A percentile compares a stretch with the other conserved stretches of the same genome.
phyloP scores from a whole-genome alignment of 1,139 yeast genomes.

The Suhomyces coccinellae region DNA sequence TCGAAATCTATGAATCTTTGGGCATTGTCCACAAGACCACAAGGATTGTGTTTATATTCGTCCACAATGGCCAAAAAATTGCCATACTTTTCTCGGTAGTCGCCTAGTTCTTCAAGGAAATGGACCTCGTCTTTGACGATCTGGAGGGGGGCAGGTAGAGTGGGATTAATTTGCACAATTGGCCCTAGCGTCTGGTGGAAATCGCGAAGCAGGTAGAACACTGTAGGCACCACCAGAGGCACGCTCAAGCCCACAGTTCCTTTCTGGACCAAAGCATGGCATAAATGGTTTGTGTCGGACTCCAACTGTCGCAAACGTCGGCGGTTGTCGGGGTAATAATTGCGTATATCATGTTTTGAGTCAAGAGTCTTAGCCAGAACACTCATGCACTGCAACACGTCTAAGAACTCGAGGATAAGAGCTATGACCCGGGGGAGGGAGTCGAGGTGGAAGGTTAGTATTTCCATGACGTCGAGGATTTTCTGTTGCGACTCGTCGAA shows the following conservation, averaged over 20 bases:
- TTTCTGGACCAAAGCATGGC: neutral
- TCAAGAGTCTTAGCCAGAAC: neutral
- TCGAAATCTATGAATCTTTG: constrained; percentile 15
- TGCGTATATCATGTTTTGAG: neutral
- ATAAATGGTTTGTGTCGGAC: neutral
- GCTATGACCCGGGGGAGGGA: constrained; percentile 8
- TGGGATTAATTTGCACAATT: neutral
- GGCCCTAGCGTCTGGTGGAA: neutral
- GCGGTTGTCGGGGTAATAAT: neutral
- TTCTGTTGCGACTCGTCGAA: constrained; percentile 20
- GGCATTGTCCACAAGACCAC: constrained; percentile 9
- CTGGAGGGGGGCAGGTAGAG: neutral
- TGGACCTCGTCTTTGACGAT: constrained; percentile 19
- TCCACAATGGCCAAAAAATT: constrained; percentile 8
- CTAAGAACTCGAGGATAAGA: constrained; percentile 6
- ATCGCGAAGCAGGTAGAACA: neutral
- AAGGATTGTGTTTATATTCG: constrained; percentile 2
- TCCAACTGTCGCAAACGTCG: neutral
- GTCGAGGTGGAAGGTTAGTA: constrained; percentile 20
- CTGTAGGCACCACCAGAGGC: neutral
- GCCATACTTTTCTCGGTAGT: constrained; percentile 12
- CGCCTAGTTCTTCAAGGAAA: constrained; percentile 14
- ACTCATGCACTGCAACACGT: neutral
- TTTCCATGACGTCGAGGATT: constrained; percentile 21
- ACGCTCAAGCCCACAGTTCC: constrained; percentile 8